Percentiles rank a stretch among this genome's conserved stretches.
Evolutionary conservation across 441 rosid species (phyloP).

Genomic region (Pelargonium cotyledonis): DNA sequence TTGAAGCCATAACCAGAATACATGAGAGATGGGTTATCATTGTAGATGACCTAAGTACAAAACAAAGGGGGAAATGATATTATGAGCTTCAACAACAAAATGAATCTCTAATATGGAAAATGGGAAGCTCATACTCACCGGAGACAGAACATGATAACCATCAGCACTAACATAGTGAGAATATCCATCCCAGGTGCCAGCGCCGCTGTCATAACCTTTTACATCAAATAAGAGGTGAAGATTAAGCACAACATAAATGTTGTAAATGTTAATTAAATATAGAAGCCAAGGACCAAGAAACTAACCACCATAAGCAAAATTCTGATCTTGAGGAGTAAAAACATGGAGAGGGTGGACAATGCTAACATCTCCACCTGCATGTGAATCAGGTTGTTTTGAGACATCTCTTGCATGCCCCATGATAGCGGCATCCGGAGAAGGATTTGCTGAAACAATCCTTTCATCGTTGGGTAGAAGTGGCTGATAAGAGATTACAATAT

Average conservation of each 20-base stretch:
- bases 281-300: conserved; percentile 8
- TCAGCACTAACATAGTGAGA: conserved; percentile 45
- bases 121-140: conserved; percentile 32
- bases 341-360: conserved; percentile 24
- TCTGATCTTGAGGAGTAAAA: conserved; percentile 29
- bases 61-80: neutral
- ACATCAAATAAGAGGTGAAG: neutral
- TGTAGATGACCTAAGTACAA: conserved; percentile 46
- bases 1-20: conserved; percentile 50
- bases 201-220: conserved; percentile 40
- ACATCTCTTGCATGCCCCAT: conserved; percentile 28
- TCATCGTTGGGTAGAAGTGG: conserved; percentile 43
- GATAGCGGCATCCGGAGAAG: conserved; percentile 42
- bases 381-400: conserved; percentile 19
- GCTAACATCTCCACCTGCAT: conserved; percentile 29
- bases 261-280: neutral
- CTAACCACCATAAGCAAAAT: conserved; percentile 30
- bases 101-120: conserved; percentile 1
- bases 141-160: conserved; percentile 45
- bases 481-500: conserved; percentile 33
- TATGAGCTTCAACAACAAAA: conserved; percentile 7
- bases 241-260: neutral
- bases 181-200: conserved; percentile 50
- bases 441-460: conserved; percentile 49
- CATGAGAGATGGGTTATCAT: conserved; percentile 47